Conservation (phyloP, 352 stramenopile species). For the Phytophthora lateralis region DNA sequence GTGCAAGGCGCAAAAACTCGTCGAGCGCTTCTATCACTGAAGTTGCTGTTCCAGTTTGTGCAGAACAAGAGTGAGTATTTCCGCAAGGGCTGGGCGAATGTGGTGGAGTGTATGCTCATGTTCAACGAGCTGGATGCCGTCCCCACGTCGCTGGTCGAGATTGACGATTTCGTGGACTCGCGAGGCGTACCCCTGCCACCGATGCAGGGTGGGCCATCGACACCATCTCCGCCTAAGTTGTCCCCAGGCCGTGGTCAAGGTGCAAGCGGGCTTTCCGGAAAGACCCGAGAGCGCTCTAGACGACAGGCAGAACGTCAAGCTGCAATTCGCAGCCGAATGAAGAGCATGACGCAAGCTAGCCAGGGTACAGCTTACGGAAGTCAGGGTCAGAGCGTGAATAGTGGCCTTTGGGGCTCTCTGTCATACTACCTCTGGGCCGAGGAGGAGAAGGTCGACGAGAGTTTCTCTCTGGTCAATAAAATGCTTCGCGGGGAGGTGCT, state of each 20-base stretch:
- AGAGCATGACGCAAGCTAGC: constrained; percentile 69
- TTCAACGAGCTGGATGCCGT: constrained; percentile 89
- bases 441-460: constrained; percentile 81
- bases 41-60: constrained; percentile 86
- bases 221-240: constrained; percentile 38
- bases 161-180: constrained; percentile 89
- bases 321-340: constrained; percentile 82
- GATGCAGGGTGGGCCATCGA: constrained; percentile 49
- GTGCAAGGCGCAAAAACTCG: constrained; percentile 76
- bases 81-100: constrained; percentile 78
- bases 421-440: constrained; percentile 87
- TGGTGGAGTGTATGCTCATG: constrained; percentile 88
- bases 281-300: constrained; percentile 78
- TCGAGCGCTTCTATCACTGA: constrained; percentile 74
- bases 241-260: constrained; percentile 34
- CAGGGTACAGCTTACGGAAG: constrained; percentile 53
- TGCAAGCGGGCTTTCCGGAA: constrained; percentile 74
- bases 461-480: constrained; percentile 79
- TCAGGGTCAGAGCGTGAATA: constrained; percentile 38
- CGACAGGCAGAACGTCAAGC: constrained; percentile 82
- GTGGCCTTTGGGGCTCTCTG: constrained; percentile 79
- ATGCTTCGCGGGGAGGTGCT: constrained; percentile 79
- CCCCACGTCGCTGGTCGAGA: constrained; percentile 86
- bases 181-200: constrained; percentile 80
- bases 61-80: constrained; percentile 82